Base-by-base conservation (phyloP, 306 rosid genomes). In the Spatholobus suberectus region DNA sequence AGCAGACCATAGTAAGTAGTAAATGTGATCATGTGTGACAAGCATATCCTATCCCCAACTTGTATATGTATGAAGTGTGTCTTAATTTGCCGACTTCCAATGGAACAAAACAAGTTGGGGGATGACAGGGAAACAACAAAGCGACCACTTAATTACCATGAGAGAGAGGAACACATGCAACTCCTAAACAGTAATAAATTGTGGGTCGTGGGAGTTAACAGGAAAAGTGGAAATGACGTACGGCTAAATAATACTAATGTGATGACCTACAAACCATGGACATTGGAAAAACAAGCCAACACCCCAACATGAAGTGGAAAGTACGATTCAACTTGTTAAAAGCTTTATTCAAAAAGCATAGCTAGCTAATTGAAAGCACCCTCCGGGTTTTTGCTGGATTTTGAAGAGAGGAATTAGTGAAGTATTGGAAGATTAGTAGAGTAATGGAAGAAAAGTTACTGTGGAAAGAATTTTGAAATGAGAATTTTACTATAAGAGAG, bases 121-220 rank as follows among this genome's bases (percentile, higher is more conserved):
- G 20, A 79, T 78, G 81, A 79, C 72, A 51, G 27, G 72, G 72
- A 78, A 79, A 84, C 80, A 73, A 83, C 66, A 77, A 41, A 49
- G 6, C 8, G 2, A 78, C 57, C 76, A 52, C 57, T 51, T 38
- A 27, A 41, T 27, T 29, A 9, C 57, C 1, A 35, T 55, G 8
- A 54, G n/a, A 46, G 17, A 82, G 46, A 54, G 54, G 57, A 54
- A 57, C 10, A 58, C 49, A 47, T 49, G 54, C 75, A 61, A 14
- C 54, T 4, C 61, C 44, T 58, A 12, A 66, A 61, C 47, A 52
- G 40, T 65, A 40, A 14, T 18, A 78, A n/a, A 44, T 29, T 65
- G 73, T 66, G 63, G 51, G 80, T 63, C 20, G 26, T 72, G 61
- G 74, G 21, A 26, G 21, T 43, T 32, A 34, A 15, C 54, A 52